Evolutionary conservation across 1,284 basidiomycete genomes (phyloP).

Genomic region (Dichomitus squalens): DNA sequence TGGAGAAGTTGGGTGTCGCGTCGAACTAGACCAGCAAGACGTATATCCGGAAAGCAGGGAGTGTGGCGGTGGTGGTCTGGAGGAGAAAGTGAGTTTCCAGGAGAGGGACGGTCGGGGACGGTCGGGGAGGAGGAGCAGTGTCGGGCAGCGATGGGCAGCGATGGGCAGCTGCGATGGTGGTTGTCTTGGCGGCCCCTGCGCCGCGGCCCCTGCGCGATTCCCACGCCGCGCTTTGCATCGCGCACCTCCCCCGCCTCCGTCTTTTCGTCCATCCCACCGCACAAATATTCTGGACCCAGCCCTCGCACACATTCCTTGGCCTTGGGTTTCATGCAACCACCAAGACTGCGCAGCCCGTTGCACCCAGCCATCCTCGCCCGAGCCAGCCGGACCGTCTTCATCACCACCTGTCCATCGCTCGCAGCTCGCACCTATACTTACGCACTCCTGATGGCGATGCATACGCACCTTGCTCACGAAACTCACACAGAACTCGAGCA

Average conservation of each 20-base stretch:
- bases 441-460: background rate
- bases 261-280: too few relatives aligned
- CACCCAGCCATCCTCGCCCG: too few relatives aligned
- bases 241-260: too few relatives aligned
- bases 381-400: too few relatives aligned
- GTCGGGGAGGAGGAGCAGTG: too few relatives aligned
- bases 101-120: too few relatives aligned
- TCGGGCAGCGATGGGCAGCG: background rate
- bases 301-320: too few relatives aligned
- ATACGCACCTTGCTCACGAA: background rate
- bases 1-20: slow-evolving; percentile 9
- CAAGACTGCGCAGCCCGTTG: too few relatives aligned
- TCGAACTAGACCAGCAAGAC: slow-evolving; percentile 16
- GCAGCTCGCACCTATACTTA: too few relatives aligned
- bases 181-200: background rate
- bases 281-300: too few relatives aligned
- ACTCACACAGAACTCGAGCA: background rate
- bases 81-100: background rate
- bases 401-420: too few relatives aligned
- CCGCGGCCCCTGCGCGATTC: background rate
- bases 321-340: too few relatives aligned
- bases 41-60: background rate
- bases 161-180: background rate
- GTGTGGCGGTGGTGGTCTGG: slow-evolving; percentile 2
- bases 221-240: background rate